Evolutionary conservation across 2,329 filamentous ascomycete genomes (phyloP).

Genomic region (Epichloe sylvatica): DNA sequence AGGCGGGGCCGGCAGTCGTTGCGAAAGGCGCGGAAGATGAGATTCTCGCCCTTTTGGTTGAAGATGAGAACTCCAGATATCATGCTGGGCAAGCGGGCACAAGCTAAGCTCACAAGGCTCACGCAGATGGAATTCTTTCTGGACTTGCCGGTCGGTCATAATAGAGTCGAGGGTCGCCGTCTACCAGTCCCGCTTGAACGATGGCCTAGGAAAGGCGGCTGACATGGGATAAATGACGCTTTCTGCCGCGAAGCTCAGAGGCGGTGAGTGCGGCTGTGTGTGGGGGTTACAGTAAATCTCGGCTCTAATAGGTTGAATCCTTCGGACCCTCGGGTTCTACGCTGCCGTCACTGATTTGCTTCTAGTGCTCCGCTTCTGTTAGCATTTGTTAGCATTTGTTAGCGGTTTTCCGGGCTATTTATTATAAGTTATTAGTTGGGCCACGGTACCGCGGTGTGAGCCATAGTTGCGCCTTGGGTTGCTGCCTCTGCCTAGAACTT

Average conservation of each 20-base stretch:
- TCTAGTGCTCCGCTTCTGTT: no score
- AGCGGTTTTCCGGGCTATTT: no score
- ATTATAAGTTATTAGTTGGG: no score
- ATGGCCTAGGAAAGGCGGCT: slow-evolving; percentile 1
- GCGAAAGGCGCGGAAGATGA: slow-evolving; percentile 97
- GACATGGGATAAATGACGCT: background rate
- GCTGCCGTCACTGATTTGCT: no score
- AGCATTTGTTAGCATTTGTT: no score
- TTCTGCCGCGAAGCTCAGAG: slow-evolving; percentile 6
- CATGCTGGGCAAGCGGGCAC: slow-evolving; percentile 46
- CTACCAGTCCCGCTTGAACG: background rate
- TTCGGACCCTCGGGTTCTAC: no score
- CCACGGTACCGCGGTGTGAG: no score
- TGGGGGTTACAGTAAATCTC: no score
- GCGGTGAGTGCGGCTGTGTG: slow-evolving; percentile 3
- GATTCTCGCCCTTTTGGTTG: slow-evolving; percentile 99
- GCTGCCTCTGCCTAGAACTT: no score
- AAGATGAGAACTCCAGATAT: slow-evolving; percentile 94
- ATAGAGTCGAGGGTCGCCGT: background rate
- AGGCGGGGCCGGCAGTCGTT: slow-evolving; percentile 96
- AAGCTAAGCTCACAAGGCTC: background rate
- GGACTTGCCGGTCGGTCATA: background rate
- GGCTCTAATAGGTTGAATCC: no score
- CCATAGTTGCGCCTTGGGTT: no score
- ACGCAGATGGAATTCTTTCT: background rate